Evolutionary conservation across 2,329 filamentous ascomycete genomes (phyloP), one percentile per base, ranked within the genome.

Genomic region (Ophiocordyceps australis): DNA sequence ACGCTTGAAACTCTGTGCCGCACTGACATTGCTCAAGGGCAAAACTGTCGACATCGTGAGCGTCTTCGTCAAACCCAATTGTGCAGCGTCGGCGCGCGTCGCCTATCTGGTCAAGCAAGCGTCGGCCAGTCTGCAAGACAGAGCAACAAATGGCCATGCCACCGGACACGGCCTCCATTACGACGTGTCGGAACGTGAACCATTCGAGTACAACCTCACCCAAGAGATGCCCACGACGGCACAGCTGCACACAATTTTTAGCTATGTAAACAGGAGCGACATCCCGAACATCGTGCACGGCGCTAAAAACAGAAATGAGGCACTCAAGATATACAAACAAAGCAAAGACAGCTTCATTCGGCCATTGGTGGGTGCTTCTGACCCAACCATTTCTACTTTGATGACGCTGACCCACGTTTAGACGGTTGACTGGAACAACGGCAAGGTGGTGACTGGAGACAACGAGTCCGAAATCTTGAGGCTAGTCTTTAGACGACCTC

Each of bases 341-440:
- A 74, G 66, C 50, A 53, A 55, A 3, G 62, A 70, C 17, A 68
- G 50, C 40, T 85, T 95, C 49, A 57, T 76, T 40, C 57, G 74
- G 37, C 86, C 86, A 15, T 54, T 94, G 47, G 80, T 89, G 57
- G 42, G 76, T 63, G 4, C 2, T 29, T 26, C 7, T 9, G 19
- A 19, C 5, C 8, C n/a, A 5, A 10, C 13, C 4, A 7, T 20
- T 5, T 12, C 4, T 14, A 22, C 13, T 17, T 11, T 7, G 7
- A 9, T 5, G 6, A n/a, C 15, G 22, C 25, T 34, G 14, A 33
- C 17, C 7, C 4, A 30, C 13, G 8, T 16, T 5, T 20, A 50
- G 65, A 55, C 76, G 30, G 86, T 95, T 27, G 86, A 95, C 48
- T 95, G 89, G 89, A 81, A 77, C 46, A 85, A 86, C 48, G 89